These are phyloP conservation scores for Solanum chiquidenum DNA, from an alignment of 257 asterid genomes.

Conservation along the genomic window DNA sequence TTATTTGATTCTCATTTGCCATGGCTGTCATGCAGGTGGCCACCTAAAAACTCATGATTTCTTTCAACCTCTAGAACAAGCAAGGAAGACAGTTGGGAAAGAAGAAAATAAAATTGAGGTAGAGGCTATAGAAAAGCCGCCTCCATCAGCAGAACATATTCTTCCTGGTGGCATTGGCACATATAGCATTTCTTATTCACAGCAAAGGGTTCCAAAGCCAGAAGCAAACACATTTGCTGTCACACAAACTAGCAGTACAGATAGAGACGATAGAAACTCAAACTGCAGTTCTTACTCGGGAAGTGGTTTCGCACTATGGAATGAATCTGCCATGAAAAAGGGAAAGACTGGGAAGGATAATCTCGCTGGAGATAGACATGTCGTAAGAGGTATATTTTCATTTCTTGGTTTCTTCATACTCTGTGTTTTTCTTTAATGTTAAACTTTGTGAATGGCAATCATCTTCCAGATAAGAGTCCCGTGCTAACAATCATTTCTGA, in stretches of 20 bases:
- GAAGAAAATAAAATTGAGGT: constrained; percentile 38
- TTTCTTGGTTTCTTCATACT: background rate
- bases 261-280: constrained; percentile 48
- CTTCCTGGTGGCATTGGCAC: constrained; percentile 89
- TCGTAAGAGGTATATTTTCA: constrained; percentile 41
- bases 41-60: constrained; percentile 79
- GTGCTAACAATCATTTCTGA: background rate
- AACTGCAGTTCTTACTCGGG: constrained; percentile 66
- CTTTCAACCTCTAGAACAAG: constrained; percentile 78
- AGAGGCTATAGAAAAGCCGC: constrained; percentile 31
- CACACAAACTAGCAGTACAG: constrained; percentile 51
- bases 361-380: constrained; percentile 36
- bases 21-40: constrained; percentile 30
- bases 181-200: constrained; percentile 62
- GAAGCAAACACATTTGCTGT: constrained; percentile 29
- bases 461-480: background rate
- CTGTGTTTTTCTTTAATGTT: background rate
- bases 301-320: constrained; percentile 78
- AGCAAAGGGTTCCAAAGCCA: constrained; percentile 44
- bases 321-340: constrained; percentile 65
- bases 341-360: constrained; percentile 99
- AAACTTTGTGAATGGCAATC: background rate
- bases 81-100: constrained; percentile 30
- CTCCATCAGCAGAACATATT: constrained; percentile 43
- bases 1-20: background rate